Conservation (phyloP, 495 filamentous ascomycete species). For the Elaphomyces granulatus region DNA sequence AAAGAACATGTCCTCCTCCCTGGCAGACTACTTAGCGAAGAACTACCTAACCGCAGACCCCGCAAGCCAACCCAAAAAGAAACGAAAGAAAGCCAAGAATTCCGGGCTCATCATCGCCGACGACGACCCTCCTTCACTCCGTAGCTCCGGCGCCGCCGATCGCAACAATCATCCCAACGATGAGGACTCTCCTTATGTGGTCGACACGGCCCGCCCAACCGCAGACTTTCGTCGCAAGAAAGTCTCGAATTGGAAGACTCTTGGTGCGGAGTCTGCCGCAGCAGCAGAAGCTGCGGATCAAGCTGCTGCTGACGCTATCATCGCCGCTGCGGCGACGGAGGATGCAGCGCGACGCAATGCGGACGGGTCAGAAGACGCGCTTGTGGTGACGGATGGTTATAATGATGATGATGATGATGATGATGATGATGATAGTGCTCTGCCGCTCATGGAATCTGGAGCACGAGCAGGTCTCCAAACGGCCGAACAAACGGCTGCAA, state of each 20-base stretch:
- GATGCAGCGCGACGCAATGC: conserved; percentile 24
- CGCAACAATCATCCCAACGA: conserved; percentile 33
- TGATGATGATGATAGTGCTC: conserved; percentile 1
- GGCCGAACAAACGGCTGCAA: conserved; percentile 56
- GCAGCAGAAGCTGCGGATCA: conserved; percentile 34
- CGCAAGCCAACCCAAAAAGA: conserved; percentile 41
- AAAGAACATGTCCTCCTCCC: conserved; percentile 22
- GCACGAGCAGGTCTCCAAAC: conserved; percentile 76
- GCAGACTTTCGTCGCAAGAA: conserved; percentile 68
- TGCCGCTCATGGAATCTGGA: conserved; percentile 61
- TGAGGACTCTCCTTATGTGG: conserved; percentile 27
- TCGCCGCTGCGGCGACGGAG: conserved; percentile 58
- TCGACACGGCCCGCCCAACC: conserved; percentile 31
- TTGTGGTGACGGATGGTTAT: conserved; percentile 17
- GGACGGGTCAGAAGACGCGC: conserved; percentile 34
- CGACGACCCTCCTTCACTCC: conserved; percentile 72
- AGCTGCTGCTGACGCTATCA: conserved; percentile 67
- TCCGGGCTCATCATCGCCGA: conserved; percentile 74
- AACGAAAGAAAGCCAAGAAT: conserved; percentile 73
- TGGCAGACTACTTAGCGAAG: conserved; percentile 82
- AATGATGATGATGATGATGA: conserved; percentile 11
- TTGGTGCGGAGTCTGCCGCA: conserved; percentile 36
- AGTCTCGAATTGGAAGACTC: conserved; percentile 61
- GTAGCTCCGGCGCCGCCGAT: conserved; percentile 19
- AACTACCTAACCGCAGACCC: conserved; percentile 80